A percentile compares a stretch with the other conserved stretches of the same genome.
These are phyloP conservation scores for Podosphaera leucotricha DNA, from an alignment of 2,329 filamentous ascomycete species.

Conservation along the genomic window DNA sequence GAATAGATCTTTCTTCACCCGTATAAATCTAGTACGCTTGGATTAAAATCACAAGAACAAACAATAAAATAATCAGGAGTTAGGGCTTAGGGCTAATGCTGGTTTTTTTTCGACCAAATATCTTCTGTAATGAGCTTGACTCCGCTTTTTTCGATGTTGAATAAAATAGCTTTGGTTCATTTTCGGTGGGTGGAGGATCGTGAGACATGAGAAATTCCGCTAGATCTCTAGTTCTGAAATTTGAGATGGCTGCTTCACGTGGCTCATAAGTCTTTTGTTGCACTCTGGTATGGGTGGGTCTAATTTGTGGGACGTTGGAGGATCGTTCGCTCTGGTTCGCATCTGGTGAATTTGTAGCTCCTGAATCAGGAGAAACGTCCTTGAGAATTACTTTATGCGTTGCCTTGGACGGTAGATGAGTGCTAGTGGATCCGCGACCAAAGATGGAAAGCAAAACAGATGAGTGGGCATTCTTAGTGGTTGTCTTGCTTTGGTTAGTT, in stretches of 20 bases:
- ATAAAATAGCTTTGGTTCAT: conserved; percentile 7
- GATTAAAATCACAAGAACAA: no score
- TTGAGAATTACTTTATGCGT: not conserved
- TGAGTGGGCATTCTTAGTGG: conserved; percentile 41
- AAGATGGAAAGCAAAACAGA: conserved; percentile 38
- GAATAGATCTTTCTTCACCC: not conserved
- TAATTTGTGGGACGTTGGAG: conserved; percentile 15
- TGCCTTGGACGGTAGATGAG: conserved; percentile 17
- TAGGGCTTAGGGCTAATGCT: not conserved
- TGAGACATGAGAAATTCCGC: conserved; percentile 37
- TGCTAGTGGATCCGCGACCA: conserved; percentile 16
- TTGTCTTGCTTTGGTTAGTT: conserved; percentile 12
- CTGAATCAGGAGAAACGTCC: conserved; percentile 6
- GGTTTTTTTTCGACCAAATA: conserved; percentile 13
- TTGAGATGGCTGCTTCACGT: conserved; percentile 12
- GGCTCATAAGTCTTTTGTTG: conserved; percentile 27
- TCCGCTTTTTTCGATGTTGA: conserved; percentile 9
- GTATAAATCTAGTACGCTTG: not conserved
- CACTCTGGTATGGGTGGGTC: conserved; percentile 25
- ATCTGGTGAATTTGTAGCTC: conserved; percentile 5
- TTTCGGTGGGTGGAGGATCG: conserved; percentile 8
- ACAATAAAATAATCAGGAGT: no score
- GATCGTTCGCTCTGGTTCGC: conserved; percentile 14
- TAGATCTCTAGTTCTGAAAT: conserved; percentile 33
- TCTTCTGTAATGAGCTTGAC: conserved; percentile 8